phyloP scores from a whole-genome alignment of 495 filamentous ascomycete species.

The Penicillium argentinense region DNA sequence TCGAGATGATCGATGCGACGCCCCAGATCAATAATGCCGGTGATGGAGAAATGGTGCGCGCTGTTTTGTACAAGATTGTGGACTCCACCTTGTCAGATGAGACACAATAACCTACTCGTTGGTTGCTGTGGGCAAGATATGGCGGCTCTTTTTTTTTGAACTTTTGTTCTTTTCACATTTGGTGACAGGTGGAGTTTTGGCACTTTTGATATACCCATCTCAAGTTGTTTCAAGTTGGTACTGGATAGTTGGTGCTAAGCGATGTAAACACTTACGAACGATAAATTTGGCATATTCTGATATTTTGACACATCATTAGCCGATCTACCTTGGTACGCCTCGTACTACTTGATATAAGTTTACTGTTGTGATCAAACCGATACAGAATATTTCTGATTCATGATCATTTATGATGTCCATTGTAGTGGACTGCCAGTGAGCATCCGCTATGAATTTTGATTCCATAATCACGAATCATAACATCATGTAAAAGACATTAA shows the following conservation, averaged over 20 bases:
- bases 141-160: background rate
- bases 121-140: background rate
- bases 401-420: too few species aligned
- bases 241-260: too few species aligned
- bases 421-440: too few species aligned
- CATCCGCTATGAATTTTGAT: too few species aligned
- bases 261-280: background rate
- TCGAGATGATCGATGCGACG: conserved; percentile 64
- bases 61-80: conserved; percentile 49
- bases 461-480: too few species aligned
- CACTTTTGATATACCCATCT: conserved; percentile 9
- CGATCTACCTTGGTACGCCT: too few species aligned
- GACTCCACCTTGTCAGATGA: conserved; percentile 37
- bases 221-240: background rate
- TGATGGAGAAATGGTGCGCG: conserved; percentile 42
- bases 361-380: too few species aligned
- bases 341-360: too few species aligned
- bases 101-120: too few species aligned
- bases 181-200: background rate
- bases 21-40: conserved; percentile 28
- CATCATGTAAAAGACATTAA: too few species aligned
- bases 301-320: too few species aligned
- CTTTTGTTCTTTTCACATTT: background rate
- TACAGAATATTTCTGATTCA: too few species aligned
- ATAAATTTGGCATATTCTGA: background rate